Evolutionary conservation across 805 yeast species (phyloP).

Genomic region (Candida taoyuanica): DNA sequence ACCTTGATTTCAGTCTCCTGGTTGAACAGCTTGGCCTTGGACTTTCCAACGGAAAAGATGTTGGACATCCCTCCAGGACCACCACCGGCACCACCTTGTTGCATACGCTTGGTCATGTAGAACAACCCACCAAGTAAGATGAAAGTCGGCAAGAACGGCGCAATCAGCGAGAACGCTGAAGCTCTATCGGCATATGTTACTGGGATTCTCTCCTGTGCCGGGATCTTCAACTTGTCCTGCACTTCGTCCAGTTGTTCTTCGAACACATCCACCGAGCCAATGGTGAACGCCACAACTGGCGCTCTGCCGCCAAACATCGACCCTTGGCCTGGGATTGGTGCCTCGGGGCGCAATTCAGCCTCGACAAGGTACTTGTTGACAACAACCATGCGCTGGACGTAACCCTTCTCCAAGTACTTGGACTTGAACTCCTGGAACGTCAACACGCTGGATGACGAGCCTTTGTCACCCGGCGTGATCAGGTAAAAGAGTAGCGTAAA

Average conservation of each 20-base stretch:
- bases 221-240: conserved; percentile 66
- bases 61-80: conserved; percentile 56
- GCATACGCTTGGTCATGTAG: conserved; percentile 40
- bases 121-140: conserved; percentile 70
- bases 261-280: conserved; percentile 81
- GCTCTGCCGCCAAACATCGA: conserved; percentile 30
- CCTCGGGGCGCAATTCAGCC: conserved; percentile 52
- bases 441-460: conserved; percentile 29
- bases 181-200: conserved; percentile 69
- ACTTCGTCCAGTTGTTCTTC: conserved; percentile 76
- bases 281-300: conserved; percentile 64
- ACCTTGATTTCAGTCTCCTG: conserved; percentile 80
- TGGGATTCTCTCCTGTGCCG: conserved; percentile 70
- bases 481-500: conserved; percentile 34
- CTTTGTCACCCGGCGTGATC: conserved; percentile 27
- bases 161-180: conserved; percentile 54
- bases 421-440: conserved; percentile 83
- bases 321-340: conserved; percentile 19
- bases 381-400: conserved; percentile 69
- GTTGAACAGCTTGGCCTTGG: conserved; percentile 75
- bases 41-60: conserved; percentile 71
- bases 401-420: conserved; percentile 71
- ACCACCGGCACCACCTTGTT: conserved; percentile 39
- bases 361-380: conserved; percentile 69
- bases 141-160: conserved; percentile 77